A percentile compares a stretch with the other conserved stretches of the same genome.
phyloP scores from a whole-genome alignment of 805 yeast species.

The Scheffersomyces amazonensis region DNA sequence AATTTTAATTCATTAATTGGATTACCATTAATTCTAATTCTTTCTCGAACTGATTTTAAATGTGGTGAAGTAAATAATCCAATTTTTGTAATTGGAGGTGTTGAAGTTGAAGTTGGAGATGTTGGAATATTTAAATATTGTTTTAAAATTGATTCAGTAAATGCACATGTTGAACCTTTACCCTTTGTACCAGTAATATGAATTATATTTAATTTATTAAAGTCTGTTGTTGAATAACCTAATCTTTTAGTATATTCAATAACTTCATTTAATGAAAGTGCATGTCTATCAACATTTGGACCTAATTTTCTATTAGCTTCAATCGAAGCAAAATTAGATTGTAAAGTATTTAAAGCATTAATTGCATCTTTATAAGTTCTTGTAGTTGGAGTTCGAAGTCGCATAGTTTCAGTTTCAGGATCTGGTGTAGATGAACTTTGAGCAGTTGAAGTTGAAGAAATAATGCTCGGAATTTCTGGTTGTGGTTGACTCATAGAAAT shows the following conservation, averaged over 20 bases:
- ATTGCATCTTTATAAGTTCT: slow-evolving; percentile 67
- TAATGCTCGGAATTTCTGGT: not conserved
- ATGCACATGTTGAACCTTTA: slow-evolving; percentile 97
- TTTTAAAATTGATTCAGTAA: slow-evolving; percentile 72
- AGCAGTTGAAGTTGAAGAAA: not conserved
- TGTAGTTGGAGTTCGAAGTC: slow-evolving; percentile 1
- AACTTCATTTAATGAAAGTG: slow-evolving; percentile 81
- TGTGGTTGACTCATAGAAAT: slow-evolving; percentile 1
- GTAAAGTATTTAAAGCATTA: slow-evolving; percentile 77
- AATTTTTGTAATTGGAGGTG: slow-evolving; percentile 48
- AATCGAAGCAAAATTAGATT: slow-evolving; percentile 86
- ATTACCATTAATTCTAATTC: slow-evolving; percentile 82
- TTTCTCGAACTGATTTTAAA: slow-evolving; percentile 85
- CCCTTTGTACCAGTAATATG: slow-evolving; percentile 99
- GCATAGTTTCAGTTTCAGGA: not conserved
- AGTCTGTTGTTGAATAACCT: slow-evolving; percentile 53
- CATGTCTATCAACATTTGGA: slow-evolving; percentile 50
- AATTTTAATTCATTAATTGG: slow-evolving; percentile 82
- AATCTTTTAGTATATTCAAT: slow-evolving; percentile 36
- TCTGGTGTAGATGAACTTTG: not conserved
- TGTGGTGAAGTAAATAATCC: slow-evolving; percentile 98
- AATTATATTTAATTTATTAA: slow-evolving; percentile 71
- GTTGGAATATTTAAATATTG: slow-evolving; percentile 46
- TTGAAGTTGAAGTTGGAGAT: slow-evolving; percentile 1
- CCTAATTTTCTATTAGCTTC: slow-evolving; percentile 79